Base-by-base conservation (phyloP, 202 grass and related monocot genomes). In the Setaria viridis region DNA sequence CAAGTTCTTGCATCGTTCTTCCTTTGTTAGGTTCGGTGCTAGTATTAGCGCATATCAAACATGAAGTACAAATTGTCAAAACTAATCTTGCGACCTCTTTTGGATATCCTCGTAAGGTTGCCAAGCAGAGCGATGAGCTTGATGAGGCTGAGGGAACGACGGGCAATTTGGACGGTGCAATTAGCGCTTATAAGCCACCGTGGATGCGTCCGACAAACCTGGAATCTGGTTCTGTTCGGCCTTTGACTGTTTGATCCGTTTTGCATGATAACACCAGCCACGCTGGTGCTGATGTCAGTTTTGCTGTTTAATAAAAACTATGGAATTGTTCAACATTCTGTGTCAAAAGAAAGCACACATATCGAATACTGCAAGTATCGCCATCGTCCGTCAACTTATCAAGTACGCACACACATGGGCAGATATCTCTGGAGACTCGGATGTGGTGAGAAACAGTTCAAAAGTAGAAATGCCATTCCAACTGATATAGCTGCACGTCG, bases 61-160 rank as follows among this genome's bases (percentile, higher is more conserved):
- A 58, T 66, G 15, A n/a, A 58, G 14, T 15, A 0, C 53, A 21
- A 47, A 67, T 59, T 8, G 13, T 16, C 8, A 1, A 82, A 6
- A 34, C 15, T 86, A 72, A 67, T 13, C 19, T 11, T 65, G 35
- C 0, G 2, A 11, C 67, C 54, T 62, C 32, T 45, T 62, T n/a
- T 76, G 53, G 12, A 53, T 53, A 57, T 80, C 32, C 20, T 83
- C 69, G 17, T 33, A 59, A 97, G 92, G 83, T 84, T 64, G 89
- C 87, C 12, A 93, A 93, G 75, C 84, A 85, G 51, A 91, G 84
- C 11, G 90, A 93, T 48, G 90, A 94, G n/a, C 66, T 83, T 53
- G 87, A 93, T 66, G 91, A 85, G 85, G 49, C 8, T 14, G 82
- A 93, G 58, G 81, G 53, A n/a, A 65, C 7, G 2, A n/a, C 29